A percentile compares a stretch with the other conserved stretches of the same genome.
Conservation (phyloP, 257 asterid species). For the Nicotiana attenuata region DNA sequence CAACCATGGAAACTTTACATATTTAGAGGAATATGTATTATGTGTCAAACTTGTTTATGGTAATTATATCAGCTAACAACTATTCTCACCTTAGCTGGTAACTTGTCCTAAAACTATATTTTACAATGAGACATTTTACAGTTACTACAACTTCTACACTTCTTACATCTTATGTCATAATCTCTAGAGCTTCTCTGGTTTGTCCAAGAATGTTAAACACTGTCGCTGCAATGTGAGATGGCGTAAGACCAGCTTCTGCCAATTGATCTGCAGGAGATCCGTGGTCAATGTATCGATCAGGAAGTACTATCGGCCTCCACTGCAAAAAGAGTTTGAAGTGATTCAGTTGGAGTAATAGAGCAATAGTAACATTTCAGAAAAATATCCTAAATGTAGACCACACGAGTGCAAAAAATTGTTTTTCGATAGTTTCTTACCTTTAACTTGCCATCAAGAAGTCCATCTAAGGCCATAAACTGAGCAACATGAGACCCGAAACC, state of each 20-base stretch:
- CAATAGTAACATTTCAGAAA: background rate
- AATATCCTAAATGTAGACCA: background rate
- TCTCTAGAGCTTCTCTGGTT: slow-evolving; percentile 78
- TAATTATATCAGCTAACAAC: slow-evolving; percentile 1
- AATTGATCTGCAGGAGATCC: slow-evolving; percentile 79
- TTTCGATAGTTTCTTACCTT: slow-evolving; percentile 43
- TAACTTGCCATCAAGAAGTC: slow-evolving; percentile 81
- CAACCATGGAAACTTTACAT: background rate
- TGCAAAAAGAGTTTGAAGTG: slow-evolving; percentile 21
- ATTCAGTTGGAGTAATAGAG: background rate
- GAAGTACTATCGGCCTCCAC: slow-evolving; percentile 99
- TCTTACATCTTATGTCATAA: slow-evolving; percentile 52
- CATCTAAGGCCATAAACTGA: slow-evolving; percentile 89
- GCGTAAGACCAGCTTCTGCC: slow-evolving; percentile 68
- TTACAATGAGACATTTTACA: background rate
- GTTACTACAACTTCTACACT: background rate
- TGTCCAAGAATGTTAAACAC: slow-evolving; percentile 78
- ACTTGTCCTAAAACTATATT: slow-evolving; percentile 22
- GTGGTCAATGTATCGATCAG: slow-evolving; percentile 87
- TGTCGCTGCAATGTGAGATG: slow-evolving; percentile 84
- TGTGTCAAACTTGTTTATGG: background rate
- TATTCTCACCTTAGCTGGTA: background rate
- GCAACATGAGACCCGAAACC: slow-evolving; percentile 99
- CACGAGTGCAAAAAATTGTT: background rate
- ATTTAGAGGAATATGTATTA: background rate